Evolutionary conservation across 257 asterid species (phyloP), one percentile per base, ranked within the genome.

Genomic region (Primulina eburnea): DNA sequence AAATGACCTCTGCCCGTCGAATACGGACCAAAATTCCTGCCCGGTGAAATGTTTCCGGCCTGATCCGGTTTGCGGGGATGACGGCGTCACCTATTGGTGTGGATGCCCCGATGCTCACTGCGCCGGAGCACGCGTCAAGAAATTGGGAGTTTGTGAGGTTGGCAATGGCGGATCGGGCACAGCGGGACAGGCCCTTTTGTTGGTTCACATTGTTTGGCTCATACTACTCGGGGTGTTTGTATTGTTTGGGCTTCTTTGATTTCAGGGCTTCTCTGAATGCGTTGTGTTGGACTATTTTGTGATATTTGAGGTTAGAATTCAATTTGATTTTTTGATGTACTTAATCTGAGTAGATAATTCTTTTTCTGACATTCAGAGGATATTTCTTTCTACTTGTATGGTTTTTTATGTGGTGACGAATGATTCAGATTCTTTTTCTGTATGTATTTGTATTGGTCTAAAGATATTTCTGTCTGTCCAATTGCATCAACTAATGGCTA

Each of bases 101-200:
- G 98, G 98, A 62, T 92, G 98, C 81, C 87, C 92, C 18, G 98
- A 92, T 62, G 98, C 97, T 12, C 87, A 78, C 40, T 92, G 98
- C 74, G 88, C 87, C 20, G 97, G 96, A 4, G 83, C 88, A 21
- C 86, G 86, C 4, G 98, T 90, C 57, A 82, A 78, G 60, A 88
- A 87, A 72, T 8, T 81, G 43, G 97, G 97, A 65, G 84, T 77
- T 50, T 92, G 98, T 69, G 92, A 80, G 71, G 89, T 90, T 32
- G 94, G 92, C 5, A 88, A 85, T 77, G 95, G 92, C 16, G 97
- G 96, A 5, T 80, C 97, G 60, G 90, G 87, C 53, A 82, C 89
- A 0, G 88, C 97, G 12, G 95, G 97, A 16, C 97, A 92, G 81
- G 97, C 97, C 9, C 86, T 92, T 24, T 74, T 88, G 83, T 73